These are phyloP conservation scores for Ceratocystis papillata DNA, from an alignment of 2,329 filamentous ascomycete genomes.

Conservation along the genomic window DNA sequence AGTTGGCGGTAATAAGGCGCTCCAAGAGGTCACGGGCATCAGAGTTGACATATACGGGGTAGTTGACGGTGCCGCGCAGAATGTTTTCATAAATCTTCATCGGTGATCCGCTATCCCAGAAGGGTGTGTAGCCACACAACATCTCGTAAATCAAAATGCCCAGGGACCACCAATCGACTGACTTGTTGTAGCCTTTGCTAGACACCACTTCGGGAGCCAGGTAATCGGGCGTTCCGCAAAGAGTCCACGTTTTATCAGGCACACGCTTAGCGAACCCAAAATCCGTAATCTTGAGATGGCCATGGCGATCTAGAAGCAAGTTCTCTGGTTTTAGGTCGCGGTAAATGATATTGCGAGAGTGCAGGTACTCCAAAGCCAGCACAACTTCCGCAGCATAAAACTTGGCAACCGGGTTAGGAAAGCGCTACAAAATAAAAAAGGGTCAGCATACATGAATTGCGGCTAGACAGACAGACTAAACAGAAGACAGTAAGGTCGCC, in stretches of 20 bases:
- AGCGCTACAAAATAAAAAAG: constrained; percentile 53
- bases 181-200: constrained; percentile 99
- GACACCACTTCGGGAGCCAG: constrained; percentile 96
- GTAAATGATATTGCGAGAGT: constrained; percentile 93
- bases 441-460: background rate
- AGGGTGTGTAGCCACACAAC: constrained; percentile 96
- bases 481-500: background rate
- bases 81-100: constrained; percentile 99
- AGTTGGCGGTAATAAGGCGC: constrained; percentile 82
- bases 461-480: background rate
- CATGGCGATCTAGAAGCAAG: constrained; percentile 78
- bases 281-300: constrained; percentile 93
- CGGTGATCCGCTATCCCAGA: constrained; percentile 95
- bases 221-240: constrained; percentile 96
- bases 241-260: constrained; percentile 96
- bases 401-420: constrained; percentile 96
- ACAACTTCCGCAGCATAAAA: constrained; percentile 98
- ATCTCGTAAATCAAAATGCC: constrained; percentile 99
- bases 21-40: constrained; percentile 90
- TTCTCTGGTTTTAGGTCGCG: constrained; percentile 95
- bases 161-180: constrained; percentile 98
- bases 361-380: constrained; percentile 86
- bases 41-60: constrained; percentile 86
- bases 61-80: constrained; percentile 88
- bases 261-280: constrained; percentile 98